Evolutionary conservation across 495 filamentous ascomycete species (phyloP).

Genomic region (Hypoxylon fragiforme): DNA sequence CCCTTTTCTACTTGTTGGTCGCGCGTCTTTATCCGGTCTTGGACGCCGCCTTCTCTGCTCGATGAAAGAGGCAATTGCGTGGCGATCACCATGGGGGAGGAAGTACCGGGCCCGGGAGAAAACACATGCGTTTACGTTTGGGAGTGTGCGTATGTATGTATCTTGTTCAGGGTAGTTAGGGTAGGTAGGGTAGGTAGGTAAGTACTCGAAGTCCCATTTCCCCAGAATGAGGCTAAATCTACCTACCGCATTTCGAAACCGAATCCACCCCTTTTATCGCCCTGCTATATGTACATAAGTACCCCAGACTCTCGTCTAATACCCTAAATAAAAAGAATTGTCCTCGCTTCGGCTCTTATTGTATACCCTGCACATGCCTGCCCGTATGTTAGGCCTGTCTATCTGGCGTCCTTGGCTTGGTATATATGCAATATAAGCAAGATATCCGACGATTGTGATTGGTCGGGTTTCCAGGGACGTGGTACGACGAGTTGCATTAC

Average conservation of each 20-base stretch:
- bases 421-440: conserved; percentile 8
- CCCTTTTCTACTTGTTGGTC: conserved; percentile 12
- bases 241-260: conserved; percentile 30
- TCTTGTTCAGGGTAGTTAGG: too few relatives aligned
- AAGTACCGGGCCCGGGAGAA: background rate
- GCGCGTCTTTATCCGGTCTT: conserved; percentile 32
- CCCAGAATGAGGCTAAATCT: conserved; percentile 38
- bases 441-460: conserved; percentile 10
- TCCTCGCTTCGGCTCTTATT: conserved; percentile 15
- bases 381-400: conserved; percentile 16
- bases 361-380: conserved; percentile 10
- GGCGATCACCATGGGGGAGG: conserved; percentile 4
- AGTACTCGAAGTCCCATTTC: background rate
- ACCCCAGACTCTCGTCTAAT: conserved; percentile 32
- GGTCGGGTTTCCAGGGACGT: conserved; percentile 5
- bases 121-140: too few relatives aligned
- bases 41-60: conserved; percentile 17
- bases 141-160: too few relatives aligned
- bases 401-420: too few relatives aligned
- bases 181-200: too few relatives aligned
- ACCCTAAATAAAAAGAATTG: conserved; percentile 30
- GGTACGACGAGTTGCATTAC: conserved; percentile 15
- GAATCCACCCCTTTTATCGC: too few relatives aligned
- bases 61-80: conserved; percentile 20
- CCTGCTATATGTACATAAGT: conserved; percentile 20